Conservation (phyloP, 768 basidiomycete genomes). For the Lentinula sp. region DNA sequence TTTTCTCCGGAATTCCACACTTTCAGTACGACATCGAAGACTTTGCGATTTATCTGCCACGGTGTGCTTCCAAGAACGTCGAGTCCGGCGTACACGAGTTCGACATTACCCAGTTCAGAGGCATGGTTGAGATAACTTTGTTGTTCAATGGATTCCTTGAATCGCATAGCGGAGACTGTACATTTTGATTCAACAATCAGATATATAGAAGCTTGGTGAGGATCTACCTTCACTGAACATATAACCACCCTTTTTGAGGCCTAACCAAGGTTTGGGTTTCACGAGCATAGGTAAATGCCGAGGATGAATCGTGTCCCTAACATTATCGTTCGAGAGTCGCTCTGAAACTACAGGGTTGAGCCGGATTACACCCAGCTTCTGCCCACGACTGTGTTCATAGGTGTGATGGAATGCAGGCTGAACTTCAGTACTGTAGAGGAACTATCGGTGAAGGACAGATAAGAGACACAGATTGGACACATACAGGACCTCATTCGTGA, state of each 20-base stretch:
- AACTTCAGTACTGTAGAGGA: constrained; percentile 48
- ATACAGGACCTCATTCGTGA: constrained; percentile 55
- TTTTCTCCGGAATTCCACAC: constrained; percentile 87
- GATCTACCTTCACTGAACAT: constrained; percentile 66
- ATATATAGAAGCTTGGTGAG: neutral
- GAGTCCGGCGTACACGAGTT: constrained; percentile 81
- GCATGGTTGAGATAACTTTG: constrained; percentile 71
- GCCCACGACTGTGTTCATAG: constrained; percentile 92
- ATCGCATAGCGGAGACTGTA: constrained; percentile 78
- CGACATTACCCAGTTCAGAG: constrained; percentile 65
- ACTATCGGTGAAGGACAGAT: neutral
- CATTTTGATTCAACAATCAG: constrained; percentile 5
- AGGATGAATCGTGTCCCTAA: constrained; percentile 75
- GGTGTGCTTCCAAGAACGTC: constrained; percentile 88
- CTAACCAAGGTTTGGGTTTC: constrained; percentile 83
- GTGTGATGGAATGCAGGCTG: constrained; percentile 90
- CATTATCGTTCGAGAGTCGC: constrained; percentile 66
- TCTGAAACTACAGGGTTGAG: constrained; percentile 78
- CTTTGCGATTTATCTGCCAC: constrained; percentile 78
- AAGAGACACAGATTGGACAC: constrained; percentile 21
- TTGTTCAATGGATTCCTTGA: constrained; percentile 87
- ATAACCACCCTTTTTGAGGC: constrained; percentile 76
- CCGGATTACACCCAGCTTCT: constrained; percentile 88
- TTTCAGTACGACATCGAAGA: constrained; percentile 68
- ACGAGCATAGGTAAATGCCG: constrained; percentile 96